These are phyloP conservation scores for Lycium ferocissimum DNA, from an alignment of 257 asterid species.

Conservation along the genomic window DNA sequence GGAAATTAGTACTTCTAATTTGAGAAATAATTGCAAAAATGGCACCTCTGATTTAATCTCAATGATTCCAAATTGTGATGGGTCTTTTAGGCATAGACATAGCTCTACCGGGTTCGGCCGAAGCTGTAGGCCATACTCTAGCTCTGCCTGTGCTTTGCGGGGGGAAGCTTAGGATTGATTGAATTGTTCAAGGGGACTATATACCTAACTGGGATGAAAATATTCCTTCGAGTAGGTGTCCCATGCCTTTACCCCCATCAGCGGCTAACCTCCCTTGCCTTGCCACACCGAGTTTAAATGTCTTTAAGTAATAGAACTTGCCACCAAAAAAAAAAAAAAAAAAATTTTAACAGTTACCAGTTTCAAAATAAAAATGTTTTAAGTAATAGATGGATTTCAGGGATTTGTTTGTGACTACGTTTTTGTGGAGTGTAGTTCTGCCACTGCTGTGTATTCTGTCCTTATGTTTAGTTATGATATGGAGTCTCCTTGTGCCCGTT, in stretches of 20 bases:
- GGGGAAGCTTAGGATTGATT: conserved; percentile 18
- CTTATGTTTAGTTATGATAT: not conserved
- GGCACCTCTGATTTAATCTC: not conserved
- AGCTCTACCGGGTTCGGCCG: no score
- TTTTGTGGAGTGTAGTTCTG: not conserved
- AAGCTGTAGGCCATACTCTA: no score
- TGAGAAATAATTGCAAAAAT: not conserved
- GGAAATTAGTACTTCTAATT: not conserved
- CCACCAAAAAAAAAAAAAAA: no score
- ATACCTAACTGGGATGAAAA: not conserved
- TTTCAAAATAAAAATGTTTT: not conserved
- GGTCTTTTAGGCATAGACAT: not conserved
- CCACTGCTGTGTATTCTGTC: conserved; percentile 8
- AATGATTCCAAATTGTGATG: not conserved
- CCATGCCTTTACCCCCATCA: not conserved
- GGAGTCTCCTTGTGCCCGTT: not conserved
- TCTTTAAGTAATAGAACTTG: not conserved
- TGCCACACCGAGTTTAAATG: not conserved
- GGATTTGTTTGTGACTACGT: not conserved
- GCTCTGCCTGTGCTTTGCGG: no score
- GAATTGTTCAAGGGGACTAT: not conserved
- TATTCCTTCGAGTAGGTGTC: not conserved
- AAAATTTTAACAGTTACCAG: no score
- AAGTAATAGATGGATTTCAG: not conserved
- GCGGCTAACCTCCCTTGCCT: not conserved